Evolutionary conservation across 2,329 filamentous ascomycete species (phyloP), one percentile per base, ranked within the genome.

Genomic region (Diplodia scrobiculata): DNA sequence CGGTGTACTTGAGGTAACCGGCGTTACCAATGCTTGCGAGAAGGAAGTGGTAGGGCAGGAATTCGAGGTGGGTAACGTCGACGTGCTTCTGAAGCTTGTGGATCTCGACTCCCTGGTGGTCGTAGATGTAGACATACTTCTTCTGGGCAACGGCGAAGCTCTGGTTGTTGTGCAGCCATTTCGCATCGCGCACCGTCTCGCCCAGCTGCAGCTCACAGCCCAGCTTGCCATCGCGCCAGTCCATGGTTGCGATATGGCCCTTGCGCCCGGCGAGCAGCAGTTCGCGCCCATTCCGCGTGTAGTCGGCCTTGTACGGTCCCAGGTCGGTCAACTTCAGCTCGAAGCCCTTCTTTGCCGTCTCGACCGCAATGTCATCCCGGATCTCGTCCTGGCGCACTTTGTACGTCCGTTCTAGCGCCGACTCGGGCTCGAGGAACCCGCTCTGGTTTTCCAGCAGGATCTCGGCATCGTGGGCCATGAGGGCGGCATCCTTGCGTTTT

Each of bases 111-210:
- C 95, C 95, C 66, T 91, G 86, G 66, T 87, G 84, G 73, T 97
- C 95, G 81, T 99, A 99, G 70, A 99, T 97, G 80, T 97, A 99
- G 69, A 95, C 91, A 71, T 95, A 90, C 79, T 94, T 95, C 83
- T 97, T 97, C 79, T 99, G 94, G 52, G 95, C 92, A 13, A 97
- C 92, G 0, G 94, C 94, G 79, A 98, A 97, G 79, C 87, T 90
- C 75, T 97, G 92, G 77, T 95, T 93, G 76, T 97, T 97, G 80
- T 97, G 92, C 72, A 98, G 83, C 91, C 92, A 99, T 74, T 89
- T 89, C 29, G 90, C 89, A 79, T 97, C 94, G 63, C 94, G 84
- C 13, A 98, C 85, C 0, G 92, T 98, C 82, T 99, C 95, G 60
- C 89, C 87, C 68, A 99, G 83, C 75, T 99, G 92, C 69, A 98